Evolutionary conservation across 2,329 filamentous ascomycete genomes (phyloP), one percentile per base, ranked within the genome.

Genomic region (Lasiodiplodia theobromae): DNA sequence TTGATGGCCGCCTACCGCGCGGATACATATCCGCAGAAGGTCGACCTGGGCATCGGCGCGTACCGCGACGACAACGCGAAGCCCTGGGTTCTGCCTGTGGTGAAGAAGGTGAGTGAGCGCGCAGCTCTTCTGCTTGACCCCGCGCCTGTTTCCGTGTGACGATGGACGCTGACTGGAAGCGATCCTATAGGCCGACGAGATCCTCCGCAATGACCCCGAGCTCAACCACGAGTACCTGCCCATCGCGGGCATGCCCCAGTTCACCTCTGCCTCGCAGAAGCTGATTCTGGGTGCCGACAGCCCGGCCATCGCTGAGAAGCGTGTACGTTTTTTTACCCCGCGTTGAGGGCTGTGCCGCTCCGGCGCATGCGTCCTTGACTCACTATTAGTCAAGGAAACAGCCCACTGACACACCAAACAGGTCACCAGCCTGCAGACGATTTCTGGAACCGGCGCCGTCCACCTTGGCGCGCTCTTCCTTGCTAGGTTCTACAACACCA

Each of bases 211-310:
- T 78, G 94, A 97, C 82, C 94, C 95, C 77, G 88, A 92, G 70
- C 86, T 97, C 75, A 97, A 99, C 85, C 95, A 99, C 86, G 96
- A 99, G 87, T 99, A 99, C 83, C 93, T 96, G 70, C 95, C 96
- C 69, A 99, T 99, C 79, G 92, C 94, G 71, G 96, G 96, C 77
- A 87, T 98, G 69, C 83, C 90, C 68, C 87, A 91, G 71, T 96
- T 97, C 84, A 97, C 93, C 69, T 87, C 88, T 74, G 96, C 96
- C 78, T 94, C 96, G 28, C 93, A 95, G 79, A 94, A 96, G 84
- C 87, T 98, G 74, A 92, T 97, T 70, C 87, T 98, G 38, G 94
- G 96, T 64, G 81, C 81, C 51, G 88, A 92, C 74, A 96, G 93
- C 64, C 89, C 93, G 53, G 96, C 94, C 68, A 87, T 97, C 77